Base-by-base conservation (phyloP, 1,284 basidiomycete species). In the Ustilago nuda region DNA sequence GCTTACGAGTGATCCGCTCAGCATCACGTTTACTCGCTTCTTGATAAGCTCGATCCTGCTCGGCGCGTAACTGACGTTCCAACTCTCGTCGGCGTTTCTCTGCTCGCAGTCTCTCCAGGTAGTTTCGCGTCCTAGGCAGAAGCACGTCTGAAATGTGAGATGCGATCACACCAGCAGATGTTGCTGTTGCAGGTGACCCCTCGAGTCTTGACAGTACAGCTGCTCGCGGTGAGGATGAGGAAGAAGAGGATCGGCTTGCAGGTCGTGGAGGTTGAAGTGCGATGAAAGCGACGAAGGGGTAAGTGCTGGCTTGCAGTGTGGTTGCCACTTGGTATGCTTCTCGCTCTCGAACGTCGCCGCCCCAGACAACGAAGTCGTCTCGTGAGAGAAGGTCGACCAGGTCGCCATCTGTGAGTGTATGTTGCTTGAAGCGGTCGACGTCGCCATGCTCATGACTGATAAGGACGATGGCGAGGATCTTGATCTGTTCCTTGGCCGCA, bases 371-470 rank as follows among this genome's bases (percentile, higher is more conserved):
- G 52, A 95, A 89, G 62, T 91, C 89, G 81, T 92, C 90, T 37
- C 91, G 89, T 55, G 90, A 89, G 32, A 95, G 87, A 4, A 90
- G 83, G 32, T 89, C 89, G 4, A 94, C 89, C 54, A 95, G 88
- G 11, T 89, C 88, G 4, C 90, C 87, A 82, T 95, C 91, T 1
- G 92, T 91, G 17, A 98, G 88, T 0, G 94, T 93, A 12, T 90
- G 89, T 91, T 91, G 89, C 87, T 95, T 95, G 88, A 98, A 98
- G 75, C 91, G 91, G 1, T 91, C 88, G 45, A 92, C 92, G 80
- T 95, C 92, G 82, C 96, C 93, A 80, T 98, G 95, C 81, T 97
- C 94, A 41, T 91, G 91, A 80, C 93, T 94, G 55, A 94, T 91
- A n/a, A 98, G 88, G 1, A 98, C 87, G 1, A 95, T 89, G 78